Percentiles rank a stretch among this genome's conserved stretches.
Evolutionary conservation across 2,329 filamentous ascomycete genomes (phyloP).

Genomic region (Ploettnerulaceae sp.): DNA sequence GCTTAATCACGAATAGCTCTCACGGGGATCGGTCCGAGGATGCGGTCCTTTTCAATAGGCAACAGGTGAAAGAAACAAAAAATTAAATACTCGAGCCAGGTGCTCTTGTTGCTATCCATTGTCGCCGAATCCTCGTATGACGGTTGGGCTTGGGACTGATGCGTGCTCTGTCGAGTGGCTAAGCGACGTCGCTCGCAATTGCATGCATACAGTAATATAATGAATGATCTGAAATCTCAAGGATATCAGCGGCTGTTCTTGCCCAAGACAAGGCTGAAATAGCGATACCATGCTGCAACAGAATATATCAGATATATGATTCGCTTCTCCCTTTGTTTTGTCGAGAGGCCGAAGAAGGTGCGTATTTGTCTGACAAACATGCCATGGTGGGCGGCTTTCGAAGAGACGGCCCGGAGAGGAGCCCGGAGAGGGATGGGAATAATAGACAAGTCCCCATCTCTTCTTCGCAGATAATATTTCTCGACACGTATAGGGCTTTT

Average conservation of each 20-base stretch:
- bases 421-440: no score
- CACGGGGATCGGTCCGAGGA: constrained; percentile 1
- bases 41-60: neutral
- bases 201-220: neutral
- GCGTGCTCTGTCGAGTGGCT: neutral
- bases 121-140: neutral
- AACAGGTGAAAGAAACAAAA: neutral
- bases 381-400: no score
- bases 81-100: neutral
- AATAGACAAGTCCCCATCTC: no score
- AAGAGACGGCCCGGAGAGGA: no score
- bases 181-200: neutral
- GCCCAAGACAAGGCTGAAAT: neutral
- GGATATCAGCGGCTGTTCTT: neutral
- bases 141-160: neutral
- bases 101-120: neutral
- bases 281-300: no score
- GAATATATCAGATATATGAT: no score
- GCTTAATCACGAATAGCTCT: neutral
- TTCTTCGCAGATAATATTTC: no score
- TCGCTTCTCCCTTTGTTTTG: no score
- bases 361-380: no score
- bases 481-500: no score
- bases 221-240: neutral
- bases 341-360: no score